Percentiles rank a stretch among this genome's conserved stretches.
phyloP scores from a whole-genome alignment of 1,139 yeast species.

The Sugiyamaella pinicola region DNA sequence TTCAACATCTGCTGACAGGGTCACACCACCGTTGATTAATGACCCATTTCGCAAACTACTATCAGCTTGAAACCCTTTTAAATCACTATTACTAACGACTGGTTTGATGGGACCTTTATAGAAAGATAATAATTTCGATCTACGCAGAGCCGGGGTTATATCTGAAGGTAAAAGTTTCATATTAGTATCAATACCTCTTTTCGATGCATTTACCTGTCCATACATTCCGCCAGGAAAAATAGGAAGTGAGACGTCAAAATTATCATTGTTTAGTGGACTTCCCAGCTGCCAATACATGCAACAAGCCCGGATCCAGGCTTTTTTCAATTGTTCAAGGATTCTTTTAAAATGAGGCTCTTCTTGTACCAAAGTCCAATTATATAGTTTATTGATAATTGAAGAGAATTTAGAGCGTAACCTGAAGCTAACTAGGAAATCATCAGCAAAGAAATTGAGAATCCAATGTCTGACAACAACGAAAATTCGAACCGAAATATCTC shows the following conservation, averaged over 20 bases:
- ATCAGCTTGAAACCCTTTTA: conserved; percentile 2
- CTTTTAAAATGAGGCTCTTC: conserved; percentile 30
- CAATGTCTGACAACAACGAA: conserved; percentile 90
- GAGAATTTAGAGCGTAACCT: conserved; percentile 40
- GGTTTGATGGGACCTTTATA: conserved; percentile 39
- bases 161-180: conserved; percentile 3
- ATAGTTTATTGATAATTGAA: conserved; percentile 36
- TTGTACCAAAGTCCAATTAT: conserved; percentile 36
- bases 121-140: conserved; percentile 37
- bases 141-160: conserved; percentile 28
- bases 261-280: conserved; percentile 20
- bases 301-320: conserved; percentile 43
- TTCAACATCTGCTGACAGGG: conserved; percentile 37
- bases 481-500: conserved; percentile 74
- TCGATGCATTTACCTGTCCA: conserved; percentile 22
- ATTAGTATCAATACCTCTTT: conserved; percentile 4
- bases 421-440: conserved; percentile 45
- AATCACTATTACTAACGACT: conserved; percentile 28
- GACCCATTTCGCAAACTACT: conserved; percentile 28
- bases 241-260: conserved; percentile 30
- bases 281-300: conserved; percentile 42
- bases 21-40: conserved; percentile 40
- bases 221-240: conserved; percentile 35
- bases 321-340: conserved; percentile 43
- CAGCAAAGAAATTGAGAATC: conserved; percentile 58